These are phyloP conservation scores for Salvia rosmarinus DNA, from an alignment of 257 asterid genomes.

Conservation along the genomic window DNA sequence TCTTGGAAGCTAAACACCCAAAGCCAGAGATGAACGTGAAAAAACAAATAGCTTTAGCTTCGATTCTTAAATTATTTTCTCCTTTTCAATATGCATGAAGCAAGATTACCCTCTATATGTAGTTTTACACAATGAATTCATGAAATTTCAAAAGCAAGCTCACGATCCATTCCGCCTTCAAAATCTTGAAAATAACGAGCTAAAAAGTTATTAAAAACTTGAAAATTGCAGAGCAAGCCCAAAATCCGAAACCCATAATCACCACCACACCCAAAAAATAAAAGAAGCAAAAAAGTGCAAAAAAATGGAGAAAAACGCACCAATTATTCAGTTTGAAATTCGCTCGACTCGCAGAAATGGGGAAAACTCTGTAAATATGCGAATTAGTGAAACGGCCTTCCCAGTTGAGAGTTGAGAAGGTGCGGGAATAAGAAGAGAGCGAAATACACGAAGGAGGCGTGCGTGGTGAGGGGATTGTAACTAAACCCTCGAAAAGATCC, in stretches of 20 bases:
- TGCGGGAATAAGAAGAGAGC: neutral
- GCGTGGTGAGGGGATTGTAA: slow-evolving; percentile 32
- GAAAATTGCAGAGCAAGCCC: neutral
- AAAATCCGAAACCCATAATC: neutral
- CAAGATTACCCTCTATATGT: neutral
- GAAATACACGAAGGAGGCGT: slow-evolving; percentile 45
- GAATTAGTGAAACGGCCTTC: slow-evolving; percentile 36
- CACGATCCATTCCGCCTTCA: slow-evolving; percentile 1
- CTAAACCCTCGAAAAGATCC: slow-evolving; percentile 57
- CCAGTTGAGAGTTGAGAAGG: slow-evolving; percentile 20
- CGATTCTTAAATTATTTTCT: neutral
- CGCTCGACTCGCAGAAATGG: neutral
- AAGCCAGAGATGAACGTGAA: neutral
- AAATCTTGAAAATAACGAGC: neutral
- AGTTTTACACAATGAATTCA: neutral
- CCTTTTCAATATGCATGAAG: neutral
- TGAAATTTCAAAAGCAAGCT: neutral
- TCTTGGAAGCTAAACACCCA: neutral
- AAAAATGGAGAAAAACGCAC: slow-evolving; percentile 28
- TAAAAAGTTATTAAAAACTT: neutral
- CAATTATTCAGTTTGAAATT: slow-evolving; percentile 1
- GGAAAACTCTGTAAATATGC: slow-evolving; percentile 40
- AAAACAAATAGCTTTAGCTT: neutral
- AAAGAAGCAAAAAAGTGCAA: neutral
- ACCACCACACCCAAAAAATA: neutral